phyloP scores from a whole-genome alignment of 1,284 basidiomycete genomes.

The Spongispora temasekensis region DNA sequence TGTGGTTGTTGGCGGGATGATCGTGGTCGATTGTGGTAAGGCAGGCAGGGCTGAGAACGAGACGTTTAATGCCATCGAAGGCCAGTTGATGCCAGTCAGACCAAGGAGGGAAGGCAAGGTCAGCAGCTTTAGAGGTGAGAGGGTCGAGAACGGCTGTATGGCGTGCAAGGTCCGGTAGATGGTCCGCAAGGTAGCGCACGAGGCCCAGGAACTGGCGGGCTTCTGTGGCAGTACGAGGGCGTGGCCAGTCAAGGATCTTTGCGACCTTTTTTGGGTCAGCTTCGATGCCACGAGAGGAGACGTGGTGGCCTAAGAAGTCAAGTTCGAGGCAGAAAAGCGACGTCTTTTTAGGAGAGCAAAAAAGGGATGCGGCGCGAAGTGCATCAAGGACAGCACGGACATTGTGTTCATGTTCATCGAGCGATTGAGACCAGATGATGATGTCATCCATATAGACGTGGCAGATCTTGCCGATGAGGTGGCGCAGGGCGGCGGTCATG shows the following conservation, averaged over 20 bases:
- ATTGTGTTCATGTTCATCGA: conserved; percentile 31
- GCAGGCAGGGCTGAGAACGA: conserved; percentile 29
- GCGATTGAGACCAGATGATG: background rate
- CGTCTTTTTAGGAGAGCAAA: background rate
- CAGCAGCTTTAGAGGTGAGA: background rate
- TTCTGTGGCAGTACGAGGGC: conserved; percentile 26
- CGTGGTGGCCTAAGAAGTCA: background rate
- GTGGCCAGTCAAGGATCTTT: conserved; percentile 32
- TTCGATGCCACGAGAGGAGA: background rate
- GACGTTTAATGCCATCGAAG: conserved; percentile 41
- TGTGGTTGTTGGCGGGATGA: background rate
- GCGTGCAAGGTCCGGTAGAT: conserved; percentile 1
- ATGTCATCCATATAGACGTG: background rate
- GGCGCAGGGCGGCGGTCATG: conserved; percentile 13
- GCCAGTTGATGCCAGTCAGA: conserved; percentile 29
- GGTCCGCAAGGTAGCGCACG: conserved; percentile 37
- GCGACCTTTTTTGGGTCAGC: background rate
- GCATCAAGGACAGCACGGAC: background rate
- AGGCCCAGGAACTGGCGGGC: conserved; percentile 41
- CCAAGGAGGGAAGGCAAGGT: conserved; percentile 29
- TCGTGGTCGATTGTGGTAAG: conserved; percentile 30
- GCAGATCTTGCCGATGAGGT: conserved; percentile 20
- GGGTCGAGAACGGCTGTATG: background rate
- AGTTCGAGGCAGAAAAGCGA: background rate
- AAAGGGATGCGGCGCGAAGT: background rate